Conservation (phyloP, 1,284 basidiomycete species). For the Takashimella koratensis region DNA sequence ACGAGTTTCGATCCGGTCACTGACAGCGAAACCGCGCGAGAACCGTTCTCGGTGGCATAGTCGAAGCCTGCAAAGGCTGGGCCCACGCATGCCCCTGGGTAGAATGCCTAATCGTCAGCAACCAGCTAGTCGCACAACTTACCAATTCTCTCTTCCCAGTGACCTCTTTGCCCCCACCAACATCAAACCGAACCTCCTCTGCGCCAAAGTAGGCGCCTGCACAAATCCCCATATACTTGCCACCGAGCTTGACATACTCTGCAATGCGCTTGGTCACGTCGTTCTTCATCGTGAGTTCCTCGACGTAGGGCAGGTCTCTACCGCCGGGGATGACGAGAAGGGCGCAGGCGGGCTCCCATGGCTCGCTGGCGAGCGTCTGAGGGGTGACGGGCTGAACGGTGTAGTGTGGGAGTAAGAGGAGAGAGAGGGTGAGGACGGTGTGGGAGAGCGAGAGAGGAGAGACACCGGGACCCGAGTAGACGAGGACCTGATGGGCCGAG, state of each 20-base stretch:
- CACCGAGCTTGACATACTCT: slow-evolving; percentile 65
- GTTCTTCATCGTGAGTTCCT: slow-evolving; percentile 49
- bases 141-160: slow-evolving; percentile 54
- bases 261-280: slow-evolving; percentile 54
- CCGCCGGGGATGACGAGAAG: slow-evolving; percentile 72
- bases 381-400: slow-evolving; percentile 66
- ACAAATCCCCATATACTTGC: slow-evolving; percentile 64
- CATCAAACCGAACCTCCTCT: slow-evolving; percentile 52
- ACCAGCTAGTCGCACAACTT: slow-evolving; percentile 5
- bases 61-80: slow-evolving; percentile 59
- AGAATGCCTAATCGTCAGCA: slow-evolving; percentile 52
- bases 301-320: slow-evolving; percentile 54
- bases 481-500: slow-evolving; percentile 59
- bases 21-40: slow-evolving; percentile 44
- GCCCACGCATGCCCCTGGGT: slow-evolving; percentile 55
- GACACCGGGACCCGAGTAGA: slow-evolving; percentile 71
- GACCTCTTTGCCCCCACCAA: slow-evolving; percentile 53
- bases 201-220: slow-evolving; percentile 59
- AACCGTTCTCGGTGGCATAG: slow-evolving; percentile 53
- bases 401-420: slow-evolving; percentile 67
- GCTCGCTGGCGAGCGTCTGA: slow-evolving; percentile 60
- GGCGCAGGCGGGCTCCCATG: slow-evolving; percentile 71
- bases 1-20: slow-evolving; percentile 27
- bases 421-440: slow-evolving; percentile 57
- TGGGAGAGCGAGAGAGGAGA: slow-evolving; percentile 59